phyloP scores from a whole-genome alignment of 139 green algal genomes.

The Chlorella sp. region DNA sequence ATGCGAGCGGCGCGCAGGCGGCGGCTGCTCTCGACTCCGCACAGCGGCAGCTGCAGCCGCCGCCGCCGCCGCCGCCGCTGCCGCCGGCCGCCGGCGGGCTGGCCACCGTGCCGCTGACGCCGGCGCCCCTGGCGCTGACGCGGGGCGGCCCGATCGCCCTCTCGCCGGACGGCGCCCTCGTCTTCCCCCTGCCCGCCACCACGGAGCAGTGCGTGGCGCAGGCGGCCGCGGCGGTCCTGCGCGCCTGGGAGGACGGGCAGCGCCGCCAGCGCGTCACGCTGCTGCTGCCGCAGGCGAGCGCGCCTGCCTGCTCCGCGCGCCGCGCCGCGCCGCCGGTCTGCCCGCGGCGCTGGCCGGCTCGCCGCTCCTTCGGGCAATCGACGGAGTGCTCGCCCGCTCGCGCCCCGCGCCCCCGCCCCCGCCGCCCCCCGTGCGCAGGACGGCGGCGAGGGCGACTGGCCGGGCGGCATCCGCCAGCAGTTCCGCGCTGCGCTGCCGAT shows the following conservation, averaged over 20 bases:
- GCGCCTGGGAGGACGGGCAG: conserved; percentile 66
- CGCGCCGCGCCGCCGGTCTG: too few species aligned
- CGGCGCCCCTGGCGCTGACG: too few species aligned
- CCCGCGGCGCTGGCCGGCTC: too few species aligned
- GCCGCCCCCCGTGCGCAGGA: too few species aligned
- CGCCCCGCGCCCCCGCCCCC: too few species aligned
- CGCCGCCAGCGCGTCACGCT: conserved; percentile 74
- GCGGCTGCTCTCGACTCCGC: background rate
- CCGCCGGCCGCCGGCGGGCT: background rate
- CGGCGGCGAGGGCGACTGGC: conserved; percentile 52
- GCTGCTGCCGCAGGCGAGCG: conserved; percentile 65
- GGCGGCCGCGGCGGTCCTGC: conserved; percentile 44
- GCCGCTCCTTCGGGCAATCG: too few species aligned
- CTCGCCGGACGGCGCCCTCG: conserved; percentile 16
- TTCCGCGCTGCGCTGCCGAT: conserved; percentile 67
- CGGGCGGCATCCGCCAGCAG: conserved; percentile 87
- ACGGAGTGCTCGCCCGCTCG: too few species aligned
- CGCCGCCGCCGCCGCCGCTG: too few species aligned
- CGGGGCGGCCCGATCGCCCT: conserved; percentile 19
- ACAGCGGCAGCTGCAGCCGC: background rate
- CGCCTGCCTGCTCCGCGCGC: too few species aligned
- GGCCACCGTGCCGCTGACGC: background rate
- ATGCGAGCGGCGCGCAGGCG: background rate
- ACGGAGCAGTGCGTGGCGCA: conserved; percentile 29
- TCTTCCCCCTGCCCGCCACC: conserved; percentile 29